A percentile compares a stretch with the other conserved stretches of the same genome.
Conservation (phyloP, 2,329 filamentous ascomycete genomes). For the Ophiosphaerella herpotricha region DNA sequence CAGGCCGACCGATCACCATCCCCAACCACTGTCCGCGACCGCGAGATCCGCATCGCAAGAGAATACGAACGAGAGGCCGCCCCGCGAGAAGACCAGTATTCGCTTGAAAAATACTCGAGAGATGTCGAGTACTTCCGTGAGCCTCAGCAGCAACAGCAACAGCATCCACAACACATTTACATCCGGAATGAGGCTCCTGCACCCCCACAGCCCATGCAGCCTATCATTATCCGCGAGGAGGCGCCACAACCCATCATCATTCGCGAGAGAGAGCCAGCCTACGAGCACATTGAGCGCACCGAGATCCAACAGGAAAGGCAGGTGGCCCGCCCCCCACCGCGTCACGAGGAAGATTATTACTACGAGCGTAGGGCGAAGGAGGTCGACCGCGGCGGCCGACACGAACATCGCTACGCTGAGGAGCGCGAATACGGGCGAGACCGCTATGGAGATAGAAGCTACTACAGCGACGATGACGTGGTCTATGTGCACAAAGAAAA, state of each 20-base stretch:
- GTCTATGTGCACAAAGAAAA: conserved; percentile 63
- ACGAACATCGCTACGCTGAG: conserved; percentile 43
- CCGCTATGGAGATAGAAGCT: conserved; percentile 49
- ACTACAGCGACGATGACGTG: conserved; percentile 65
- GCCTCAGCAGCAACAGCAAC: conserved; percentile 24
- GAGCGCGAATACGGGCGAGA: conserved; percentile 46
- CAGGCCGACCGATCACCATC: conserved; percentile 56
- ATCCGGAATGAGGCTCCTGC: conserved; percentile 53
- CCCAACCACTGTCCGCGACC: conserved; percentile 47
- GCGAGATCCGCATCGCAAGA: conserved; percentile 38
- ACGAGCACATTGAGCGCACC: conserved; percentile 63
- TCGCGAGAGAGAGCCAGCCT: conserved; percentile 59
- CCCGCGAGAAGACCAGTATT: conserved; percentile 37
- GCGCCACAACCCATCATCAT: conserved; percentile 54
- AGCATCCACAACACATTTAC: conserved; percentile 50
- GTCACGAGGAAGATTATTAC: conserved; percentile 64
- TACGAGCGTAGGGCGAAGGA: conserved; percentile 63
- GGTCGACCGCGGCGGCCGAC: conserved; percentile 54
- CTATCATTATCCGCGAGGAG: conserved; percentile 62
- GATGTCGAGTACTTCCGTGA: conserved; percentile 58
- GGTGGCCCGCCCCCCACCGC: conserved; percentile 46
- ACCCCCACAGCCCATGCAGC: conserved; percentile 53
- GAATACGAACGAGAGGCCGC: conserved; percentile 43
- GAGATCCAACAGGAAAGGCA: conserved; percentile 57
- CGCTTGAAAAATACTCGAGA: conserved; percentile 57